A percentile compares a stretch with the other conserved stretches of the same genome.
phyloP scores from a whole-genome alignment of 176 grass and related monocot species.

The Rhipidocladum racemiflorum region DNA sequence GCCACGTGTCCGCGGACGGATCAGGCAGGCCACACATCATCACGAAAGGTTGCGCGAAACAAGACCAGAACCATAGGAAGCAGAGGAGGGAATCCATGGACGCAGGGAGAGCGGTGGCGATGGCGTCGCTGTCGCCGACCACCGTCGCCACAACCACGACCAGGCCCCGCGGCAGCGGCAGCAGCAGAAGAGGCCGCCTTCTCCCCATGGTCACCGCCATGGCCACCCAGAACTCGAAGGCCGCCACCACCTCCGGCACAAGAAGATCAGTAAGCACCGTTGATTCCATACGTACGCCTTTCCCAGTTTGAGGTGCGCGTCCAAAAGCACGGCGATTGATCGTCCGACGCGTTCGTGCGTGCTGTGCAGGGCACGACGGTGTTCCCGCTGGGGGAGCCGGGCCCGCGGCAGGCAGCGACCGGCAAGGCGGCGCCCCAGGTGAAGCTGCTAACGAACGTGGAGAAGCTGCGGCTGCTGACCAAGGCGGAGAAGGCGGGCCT shows the following conservation, averaged over 20 bases:
- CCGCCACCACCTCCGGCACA: slow-evolving; percentile 25
- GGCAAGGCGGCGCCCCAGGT: slow-evolving; percentile 39
- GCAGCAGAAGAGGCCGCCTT: neutral
- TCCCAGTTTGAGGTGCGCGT: neutral
- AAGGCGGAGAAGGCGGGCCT: slow-evolving; percentile 94
- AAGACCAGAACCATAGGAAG: neutral
- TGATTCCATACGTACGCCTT: neutral
- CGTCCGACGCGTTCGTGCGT: no score
- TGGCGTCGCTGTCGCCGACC: slow-evolving; percentile 28
- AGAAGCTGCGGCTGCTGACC: slow-evolving; percentile 83
- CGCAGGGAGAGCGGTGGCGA: neutral
- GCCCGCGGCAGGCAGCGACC: slow-evolving; percentile 37
- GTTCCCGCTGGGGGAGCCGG: slow-evolving; percentile 73
- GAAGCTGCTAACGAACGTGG: slow-evolving; percentile 91
- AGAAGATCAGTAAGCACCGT: slow-evolving; percentile 36
- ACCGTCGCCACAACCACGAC: neutral
- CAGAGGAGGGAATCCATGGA: neutral
- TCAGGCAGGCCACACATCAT: neutral
- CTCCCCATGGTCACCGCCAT: slow-evolving; percentile 30
- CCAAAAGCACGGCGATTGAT: neutral
- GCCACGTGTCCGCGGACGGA: slow-evolving; percentile 18
- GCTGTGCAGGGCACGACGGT: slow-evolving; percentile 61
- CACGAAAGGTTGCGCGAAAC: neutral
- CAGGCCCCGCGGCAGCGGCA: neutral
- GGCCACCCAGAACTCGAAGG: slow-evolving; percentile 33